Percentiles rank a stretch among this genome's conserved stretches.
Evolutionary conservation across 2,329 filamentous ascomycete genomes (phyloP).

Genomic region (Chaetomiaceae sp.): DNA sequence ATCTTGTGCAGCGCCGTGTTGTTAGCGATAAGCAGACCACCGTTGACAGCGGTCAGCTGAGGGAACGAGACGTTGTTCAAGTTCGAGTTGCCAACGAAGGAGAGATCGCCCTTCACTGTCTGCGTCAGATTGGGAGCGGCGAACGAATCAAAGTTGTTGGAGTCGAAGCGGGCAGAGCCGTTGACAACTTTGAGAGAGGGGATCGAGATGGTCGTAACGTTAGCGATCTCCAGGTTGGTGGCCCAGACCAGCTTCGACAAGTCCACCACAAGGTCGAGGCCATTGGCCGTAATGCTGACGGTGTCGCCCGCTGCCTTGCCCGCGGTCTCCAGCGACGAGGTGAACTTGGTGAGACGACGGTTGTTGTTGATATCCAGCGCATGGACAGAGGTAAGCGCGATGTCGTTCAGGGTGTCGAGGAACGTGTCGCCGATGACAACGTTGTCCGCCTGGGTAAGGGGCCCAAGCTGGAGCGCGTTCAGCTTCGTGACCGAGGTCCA

Average conservation of each 20-base stretch:
- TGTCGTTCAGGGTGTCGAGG: constrained; percentile 69
- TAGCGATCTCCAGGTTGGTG: constrained; percentile 74
- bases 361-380: constrained; percentile 88
- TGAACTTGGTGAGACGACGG: constrained; percentile 66
- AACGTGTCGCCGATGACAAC: constrained; percentile 82
- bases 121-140: constrained; percentile 63
- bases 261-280: constrained; percentile 59
- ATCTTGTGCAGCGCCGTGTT: constrained; percentile 69
- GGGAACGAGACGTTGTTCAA: constrained; percentile 73
- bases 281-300: constrained; percentile 76
- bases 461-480: constrained; percentile 42
- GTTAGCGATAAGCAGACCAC: constrained; percentile 82
- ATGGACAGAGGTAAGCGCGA: constrained; percentile 71
- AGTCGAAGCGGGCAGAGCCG: constrained; percentile 77
- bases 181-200: constrained; percentile 69
- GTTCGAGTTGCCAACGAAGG: constrained; percentile 56
- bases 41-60: constrained; percentile 59
- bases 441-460: constrained; percentile 57
- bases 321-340: constrained; percentile 72
- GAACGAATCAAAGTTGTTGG: constrained; percentile 62
- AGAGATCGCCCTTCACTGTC: constrained; percentile 53
- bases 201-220: constrained; percentile 66
- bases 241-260: constrained; percentile 76
- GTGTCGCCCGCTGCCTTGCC: constrained; percentile 64
- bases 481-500: constrained; percentile 65